A percentile compares a stretch with the other conserved stretches of the same genome.
Conservation (phyloP, 768 basidiomycete species). For the Melanogaster broomeanus region DNA sequence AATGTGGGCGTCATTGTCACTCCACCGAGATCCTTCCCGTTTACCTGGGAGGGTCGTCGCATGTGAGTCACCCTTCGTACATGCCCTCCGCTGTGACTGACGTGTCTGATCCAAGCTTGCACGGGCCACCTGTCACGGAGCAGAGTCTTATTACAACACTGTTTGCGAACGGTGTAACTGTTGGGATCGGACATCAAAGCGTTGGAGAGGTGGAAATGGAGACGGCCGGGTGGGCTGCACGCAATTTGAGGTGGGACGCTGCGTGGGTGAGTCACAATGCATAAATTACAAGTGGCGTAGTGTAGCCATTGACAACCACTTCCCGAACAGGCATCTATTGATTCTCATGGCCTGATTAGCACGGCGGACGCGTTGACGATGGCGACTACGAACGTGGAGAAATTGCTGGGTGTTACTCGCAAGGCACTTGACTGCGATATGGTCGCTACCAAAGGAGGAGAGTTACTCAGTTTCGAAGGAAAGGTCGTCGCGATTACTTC, state of each 20-base stretch:
- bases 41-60: conserved; percentile 62
- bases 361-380: conserved; percentile 41
- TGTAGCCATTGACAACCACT: neutral
- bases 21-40: conserved; percentile 64
- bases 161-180: conserved; percentile 60
- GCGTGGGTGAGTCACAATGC: conserved; percentile 81
- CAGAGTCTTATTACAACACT: conserved; percentile 63
- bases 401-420: conserved; percentile 37
- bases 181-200: conserved; percentile 52
- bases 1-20: conserved; percentile 71
- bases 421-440: conserved; percentile 31
- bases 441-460: conserved; percentile 44
- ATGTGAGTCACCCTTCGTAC: conserved; percentile 45
- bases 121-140: conserved; percentile 73
- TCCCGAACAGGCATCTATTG: conserved; percentile 32
- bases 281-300: neutral
- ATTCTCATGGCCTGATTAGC: conserved; percentile 41
- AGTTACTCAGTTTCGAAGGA: conserved; percentile 43
- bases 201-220: conserved; percentile 55
- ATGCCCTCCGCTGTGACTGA: neutral
- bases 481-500: conserved; percentile 47
- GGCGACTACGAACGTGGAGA: conserved; percentile 44
- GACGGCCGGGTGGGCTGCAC: conserved; percentile 83
- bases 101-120: conserved; percentile 40
- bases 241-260: conserved; percentile 85